phyloP scores from a whole-genome alignment of 2,329 filamentous ascomycete species.

The Chrysoporthe deuterocubensis region DNA sequence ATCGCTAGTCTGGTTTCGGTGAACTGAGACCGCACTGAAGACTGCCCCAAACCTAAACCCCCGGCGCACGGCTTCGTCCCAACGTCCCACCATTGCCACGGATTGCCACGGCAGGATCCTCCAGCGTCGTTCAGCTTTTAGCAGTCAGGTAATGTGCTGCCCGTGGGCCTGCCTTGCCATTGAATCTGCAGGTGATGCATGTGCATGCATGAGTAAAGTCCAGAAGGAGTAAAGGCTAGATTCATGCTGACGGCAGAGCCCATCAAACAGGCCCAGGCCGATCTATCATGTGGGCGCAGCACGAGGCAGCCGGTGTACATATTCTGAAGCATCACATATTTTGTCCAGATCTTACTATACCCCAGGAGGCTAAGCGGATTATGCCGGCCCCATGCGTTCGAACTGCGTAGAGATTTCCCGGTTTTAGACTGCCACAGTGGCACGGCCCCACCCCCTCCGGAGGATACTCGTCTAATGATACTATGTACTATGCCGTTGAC shows the following conservation, averaged over 20 bases:
- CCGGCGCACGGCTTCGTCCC: slow-evolving; percentile 8
- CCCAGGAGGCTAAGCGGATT: slow-evolving; percentile 9
- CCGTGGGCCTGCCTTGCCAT: not conserved
- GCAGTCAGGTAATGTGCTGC: not conserved
- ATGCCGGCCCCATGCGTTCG: not conserved
- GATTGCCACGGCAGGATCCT: not conserved
- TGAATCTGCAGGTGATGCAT: not conserved
- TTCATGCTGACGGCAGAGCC: not conserved
- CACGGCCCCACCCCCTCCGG: not conserved
- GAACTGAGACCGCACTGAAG: slow-evolving; percentile 10
- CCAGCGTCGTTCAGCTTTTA: not conserved
- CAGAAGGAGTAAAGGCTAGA: not conserved
- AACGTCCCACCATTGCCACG: not conserved
- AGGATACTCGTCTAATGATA: not conserved
- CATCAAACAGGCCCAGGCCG: not conserved
- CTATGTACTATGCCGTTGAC: not conserved
- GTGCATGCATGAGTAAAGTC: not conserved
- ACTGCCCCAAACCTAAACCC: not conserved
- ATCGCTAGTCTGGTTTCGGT: slow-evolving; percentile 16
- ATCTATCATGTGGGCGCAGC: not conserved
- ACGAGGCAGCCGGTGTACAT: slow-evolving; percentile 1
- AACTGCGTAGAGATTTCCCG: not conserved
- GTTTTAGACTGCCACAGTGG: not conserved
- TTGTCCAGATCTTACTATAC: slow-evolving; percentile 11
- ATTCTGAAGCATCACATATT: slow-evolving; percentile 18